A percentile compares a stretch with the other conserved stretches of the same genome.
phyloP scores from a whole-genome alignment of 805 yeast genomes.

The Metschnikowia dekortorum region DNA sequence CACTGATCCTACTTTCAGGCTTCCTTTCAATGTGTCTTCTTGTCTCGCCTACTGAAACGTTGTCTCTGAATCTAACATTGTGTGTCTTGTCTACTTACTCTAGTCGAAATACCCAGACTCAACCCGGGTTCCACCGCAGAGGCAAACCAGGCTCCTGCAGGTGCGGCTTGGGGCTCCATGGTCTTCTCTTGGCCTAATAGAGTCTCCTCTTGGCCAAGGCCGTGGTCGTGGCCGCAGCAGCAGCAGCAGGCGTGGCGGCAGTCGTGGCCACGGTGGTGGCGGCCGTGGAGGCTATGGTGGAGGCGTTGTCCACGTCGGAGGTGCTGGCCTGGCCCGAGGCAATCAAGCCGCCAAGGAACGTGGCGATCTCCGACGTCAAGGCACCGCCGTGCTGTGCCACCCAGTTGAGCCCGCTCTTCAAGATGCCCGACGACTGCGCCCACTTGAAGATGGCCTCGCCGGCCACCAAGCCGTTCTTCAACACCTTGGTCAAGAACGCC shows the following conservation, averaged over 20 bases:
- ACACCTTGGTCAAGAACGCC: constrained; percentile 29
- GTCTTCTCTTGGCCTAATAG: constrained; percentile 5
- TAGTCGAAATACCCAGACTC: not conserved
- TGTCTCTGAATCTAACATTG: too few species aligned
- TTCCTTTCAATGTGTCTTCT: too few species aligned
- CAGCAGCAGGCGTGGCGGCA: constrained; percentile 18
- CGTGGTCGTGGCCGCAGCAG: constrained; percentile 18
- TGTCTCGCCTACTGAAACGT: too few species aligned
- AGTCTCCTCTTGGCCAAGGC: constrained; percentile 25
- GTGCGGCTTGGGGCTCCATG: too few species aligned
- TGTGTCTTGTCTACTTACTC: too few species aligned
- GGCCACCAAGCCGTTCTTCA: constrained; percentile 29
- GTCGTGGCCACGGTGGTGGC: constrained; percentile 21
- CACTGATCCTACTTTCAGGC: too few species aligned
- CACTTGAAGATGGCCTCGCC: constrained; percentile 33
- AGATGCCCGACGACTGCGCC: constrained; percentile 36
- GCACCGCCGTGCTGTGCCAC: constrained; percentile 25
- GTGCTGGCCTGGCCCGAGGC: constrained; percentile 24
- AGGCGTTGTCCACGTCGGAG: constrained; percentile 23
- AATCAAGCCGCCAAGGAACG: constrained; percentile 26
- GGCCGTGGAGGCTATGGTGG: constrained; percentile 11
- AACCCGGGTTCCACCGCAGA: not conserved
- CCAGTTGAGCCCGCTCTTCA: constrained; percentile 24
- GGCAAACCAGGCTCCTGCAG: not conserved
- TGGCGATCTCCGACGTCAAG: constrained; percentile 21